These are phyloP conservation scores for Chenopodium album DNA, from an alignment of 148 eudicot genomes.

Conservation along the genomic window DNA sequence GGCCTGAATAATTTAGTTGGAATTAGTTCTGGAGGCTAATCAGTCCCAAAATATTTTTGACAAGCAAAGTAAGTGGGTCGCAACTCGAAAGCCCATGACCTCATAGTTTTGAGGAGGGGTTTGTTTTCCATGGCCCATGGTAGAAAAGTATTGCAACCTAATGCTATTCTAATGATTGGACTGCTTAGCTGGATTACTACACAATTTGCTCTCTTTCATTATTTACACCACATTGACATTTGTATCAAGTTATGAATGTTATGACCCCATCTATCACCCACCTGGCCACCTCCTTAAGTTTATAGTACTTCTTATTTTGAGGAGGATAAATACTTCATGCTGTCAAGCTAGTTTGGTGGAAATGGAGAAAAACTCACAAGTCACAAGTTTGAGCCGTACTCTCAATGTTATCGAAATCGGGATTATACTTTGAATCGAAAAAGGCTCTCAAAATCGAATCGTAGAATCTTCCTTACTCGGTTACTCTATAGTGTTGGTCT, in stretches of 20 bases:
- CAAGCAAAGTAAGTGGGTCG: neutral
- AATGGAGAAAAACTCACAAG: no score
- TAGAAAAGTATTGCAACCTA: neutral
- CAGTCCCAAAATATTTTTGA: neutral
- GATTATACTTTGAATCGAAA: no score
- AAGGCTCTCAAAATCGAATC: no score
- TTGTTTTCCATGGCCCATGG: neutral
- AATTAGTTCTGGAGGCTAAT: neutral
- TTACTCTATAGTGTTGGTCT: no score
- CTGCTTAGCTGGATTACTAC: constrained; percentile 14
- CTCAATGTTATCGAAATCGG: no score
- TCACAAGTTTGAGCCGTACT: no score
- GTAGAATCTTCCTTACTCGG: no score
- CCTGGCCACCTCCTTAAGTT: neutral
- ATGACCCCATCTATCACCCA: constrained; percentile 1
- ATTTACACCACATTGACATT: neutral
- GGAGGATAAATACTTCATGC: no score
- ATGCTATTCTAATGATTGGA: constrained; percentile 12
- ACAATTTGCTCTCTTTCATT: neutral
- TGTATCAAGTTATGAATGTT: neutral
- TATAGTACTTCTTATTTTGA: no score
- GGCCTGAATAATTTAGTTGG: neutral
- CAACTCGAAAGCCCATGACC: constrained; percentile 5
- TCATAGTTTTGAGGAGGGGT: neutral
- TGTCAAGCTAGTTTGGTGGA: no score